Evolutionary conservation across 2,329 filamentous ascomycete genomes (phyloP).

Genomic region (Nigrospora oryzae): DNA sequence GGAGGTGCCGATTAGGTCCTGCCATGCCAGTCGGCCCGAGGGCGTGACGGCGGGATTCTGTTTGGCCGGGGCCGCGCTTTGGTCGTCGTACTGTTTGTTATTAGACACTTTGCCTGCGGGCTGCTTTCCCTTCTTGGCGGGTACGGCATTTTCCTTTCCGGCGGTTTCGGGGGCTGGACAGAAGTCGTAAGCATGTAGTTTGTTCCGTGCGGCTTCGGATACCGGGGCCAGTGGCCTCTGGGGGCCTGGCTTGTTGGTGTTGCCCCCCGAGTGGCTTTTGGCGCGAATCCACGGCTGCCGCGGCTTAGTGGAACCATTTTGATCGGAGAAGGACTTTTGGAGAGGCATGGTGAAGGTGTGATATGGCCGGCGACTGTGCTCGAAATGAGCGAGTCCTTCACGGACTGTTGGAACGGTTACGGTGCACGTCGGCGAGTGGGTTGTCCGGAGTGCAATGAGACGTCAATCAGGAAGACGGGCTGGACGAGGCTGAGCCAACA

Average conservation of each 20-base stretch:
- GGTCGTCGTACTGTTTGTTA: not conserved
- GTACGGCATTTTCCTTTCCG: slow-evolving; percentile 8
- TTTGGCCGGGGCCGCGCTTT: slow-evolving; percentile 6
- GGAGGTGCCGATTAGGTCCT: slow-evolving; percentile 44
- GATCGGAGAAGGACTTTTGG: slow-evolving; percentile 31
- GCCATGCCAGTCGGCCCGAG: slow-evolving; percentile 44
- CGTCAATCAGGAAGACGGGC: too few species aligned
- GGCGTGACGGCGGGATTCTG: slow-evolving; percentile 22
- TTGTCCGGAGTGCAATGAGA: too few species aligned
- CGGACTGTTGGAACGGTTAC: too few species aligned
- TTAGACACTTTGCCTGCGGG: slow-evolving; percentile 2
- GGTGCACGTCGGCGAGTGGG: too few species aligned
- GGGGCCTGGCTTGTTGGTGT: slow-evolving; percentile 10
- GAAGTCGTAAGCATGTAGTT: slow-evolving; percentile 50
- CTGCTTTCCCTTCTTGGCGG: not conserved
- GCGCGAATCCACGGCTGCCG: slow-evolving; percentile 43
- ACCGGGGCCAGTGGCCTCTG: slow-evolving; percentile 35
- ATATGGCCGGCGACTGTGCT: too few species aligned
- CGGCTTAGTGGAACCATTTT: slow-evolving; percentile 19
- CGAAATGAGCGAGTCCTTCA: too few species aligned
- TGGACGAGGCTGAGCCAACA: too few species aligned
- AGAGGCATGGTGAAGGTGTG: slow-evolving; percentile 24
- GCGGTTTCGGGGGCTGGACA: slow-evolving; percentile 23
- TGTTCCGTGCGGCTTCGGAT: slow-evolving; percentile 51
- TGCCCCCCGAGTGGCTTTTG: slow-evolving; percentile 38